Evolutionary conservation across 495 filamentous ascomycete genomes (phyloP).

Genomic region (Lindgomyces ingoldianus): DNA sequence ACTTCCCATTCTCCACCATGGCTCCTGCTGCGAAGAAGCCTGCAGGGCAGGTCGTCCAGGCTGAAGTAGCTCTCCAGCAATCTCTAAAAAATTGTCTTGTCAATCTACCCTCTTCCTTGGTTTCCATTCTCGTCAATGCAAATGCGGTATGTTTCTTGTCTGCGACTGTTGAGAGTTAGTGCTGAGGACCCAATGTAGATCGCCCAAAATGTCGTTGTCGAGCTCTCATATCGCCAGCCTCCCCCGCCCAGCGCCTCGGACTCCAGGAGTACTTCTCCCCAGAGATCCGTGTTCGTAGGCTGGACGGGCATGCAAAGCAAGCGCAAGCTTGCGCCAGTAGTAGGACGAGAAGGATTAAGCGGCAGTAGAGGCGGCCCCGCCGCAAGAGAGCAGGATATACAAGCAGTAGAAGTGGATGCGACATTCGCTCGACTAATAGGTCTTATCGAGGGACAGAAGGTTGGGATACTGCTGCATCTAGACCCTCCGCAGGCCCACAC

Average conservation of each 20-base stretch:
- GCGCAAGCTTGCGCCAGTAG: conserved; percentile 69
- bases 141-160: conserved; percentile 64
- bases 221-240: conserved; percentile 57
- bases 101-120: conserved; percentile 85
- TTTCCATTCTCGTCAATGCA: conserved; percentile 76
- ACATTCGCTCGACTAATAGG: conserved; percentile 84
- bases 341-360: conserved; percentile 70
- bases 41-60: conserved; percentile 60
- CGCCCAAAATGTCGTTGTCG: conserved; percentile 93
- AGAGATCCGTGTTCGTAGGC: conserved; percentile 77
- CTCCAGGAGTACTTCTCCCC: conserved; percentile 46
- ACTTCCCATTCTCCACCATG: conserved; percentile 22
- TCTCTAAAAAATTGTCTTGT: conserved; percentile 86
- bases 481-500: conserved; percentile 89
- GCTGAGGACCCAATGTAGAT: conserved; percentile 52
- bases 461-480: conserved; percentile 71
- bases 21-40: conserved; percentile 51
- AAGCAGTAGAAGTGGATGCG: conserved; percentile 82
- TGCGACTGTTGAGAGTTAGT: not conserved
- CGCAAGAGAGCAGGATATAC: conserved; percentile 68
- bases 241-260: conserved; percentile 27
- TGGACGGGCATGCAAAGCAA: conserved; percentile 98
- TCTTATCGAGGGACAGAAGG: conserved; percentile 79
- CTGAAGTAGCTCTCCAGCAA: conserved; percentile 76
- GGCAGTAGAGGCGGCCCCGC: conserved; percentile 52